A percentile compares a stretch with the other conserved stretches of the same genome.
phyloP scores from a whole-genome alignment of 192 early-diverging fungal genomes.

The Diversispora eburnea region DNA sequence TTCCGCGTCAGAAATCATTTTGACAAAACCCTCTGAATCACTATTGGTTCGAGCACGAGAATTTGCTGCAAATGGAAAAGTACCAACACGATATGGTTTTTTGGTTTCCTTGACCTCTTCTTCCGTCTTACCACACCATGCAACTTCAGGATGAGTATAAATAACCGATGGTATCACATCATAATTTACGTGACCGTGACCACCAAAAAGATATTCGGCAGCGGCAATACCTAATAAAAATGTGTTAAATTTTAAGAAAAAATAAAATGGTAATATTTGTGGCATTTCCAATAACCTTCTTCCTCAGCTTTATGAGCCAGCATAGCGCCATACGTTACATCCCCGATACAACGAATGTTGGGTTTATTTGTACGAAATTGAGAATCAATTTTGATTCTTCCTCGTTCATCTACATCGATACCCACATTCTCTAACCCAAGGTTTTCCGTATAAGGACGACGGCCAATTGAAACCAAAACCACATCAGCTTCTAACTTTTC shows the following conservation, averaged over 20 bases:
- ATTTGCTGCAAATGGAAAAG: constrained; percentile 96
- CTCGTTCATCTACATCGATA: constrained; percentile 80
- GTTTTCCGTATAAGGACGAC: constrained; percentile 90
- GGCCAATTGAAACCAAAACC: constrained; percentile 90
- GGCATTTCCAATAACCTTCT: constrained; percentile 60
- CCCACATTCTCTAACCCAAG: constrained; percentile 91
- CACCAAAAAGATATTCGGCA: constrained; percentile 86
- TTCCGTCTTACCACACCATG: constrained; percentile 98
- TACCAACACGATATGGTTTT: constrained; percentile 84
- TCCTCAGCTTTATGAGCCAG: constrained; percentile 99
- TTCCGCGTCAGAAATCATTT: constrained; percentile 94
- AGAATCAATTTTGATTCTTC: constrained; percentile 81
- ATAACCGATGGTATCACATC: constrained; percentile 96
- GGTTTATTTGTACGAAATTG: constrained; percentile 84
- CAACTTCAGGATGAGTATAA: constrained; percentile 98
- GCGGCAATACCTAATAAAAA: constrained; percentile 66
- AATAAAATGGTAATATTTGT: neutral
- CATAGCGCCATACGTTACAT: constrained; percentile 96
- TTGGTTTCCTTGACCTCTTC: constrained; percentile 85
- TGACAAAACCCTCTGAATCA: constrained; percentile 91
- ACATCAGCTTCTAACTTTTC: constrained; percentile 82
- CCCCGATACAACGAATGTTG: constrained; percentile 93
- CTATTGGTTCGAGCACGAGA: constrained; percentile 96
- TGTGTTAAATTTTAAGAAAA: neutral
- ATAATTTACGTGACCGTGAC: constrained; percentile 99